phyloP scores from a whole-genome alignment of 73 alveolate species.

The Paramecium tetraurelia region DNA sequence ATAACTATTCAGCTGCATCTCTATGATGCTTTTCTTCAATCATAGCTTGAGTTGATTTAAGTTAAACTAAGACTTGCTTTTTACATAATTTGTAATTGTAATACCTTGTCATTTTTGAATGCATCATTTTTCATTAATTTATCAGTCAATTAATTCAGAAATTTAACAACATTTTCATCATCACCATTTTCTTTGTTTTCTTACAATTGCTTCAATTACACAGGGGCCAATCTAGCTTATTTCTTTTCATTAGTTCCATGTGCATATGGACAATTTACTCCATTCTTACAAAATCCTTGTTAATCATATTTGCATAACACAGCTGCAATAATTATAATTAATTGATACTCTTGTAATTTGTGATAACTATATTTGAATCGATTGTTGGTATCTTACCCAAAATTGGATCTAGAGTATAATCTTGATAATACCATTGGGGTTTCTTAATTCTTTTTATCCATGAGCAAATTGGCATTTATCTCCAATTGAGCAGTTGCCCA shows the following conservation, averaged over 20 bases:
- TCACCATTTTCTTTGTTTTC: constrained; percentile 44
- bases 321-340: neutral
- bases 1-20: constrained; percentile 52
- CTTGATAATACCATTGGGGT: constrained; percentile 27
- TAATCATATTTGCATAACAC: constrained; percentile 52
- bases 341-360: constrained; percentile 17
- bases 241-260: constrained; percentile 56
- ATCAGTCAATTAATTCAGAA: neutral
- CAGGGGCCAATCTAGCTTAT: constrained; percentile 34
- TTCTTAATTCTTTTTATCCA: constrained; percentile 60
- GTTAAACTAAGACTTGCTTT: neutral
- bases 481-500: constrained; percentile 65
- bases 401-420: constrained; percentile 22
- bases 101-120: constrained; percentile 25
- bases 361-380: constrained; percentile 27
- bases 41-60: neutral
- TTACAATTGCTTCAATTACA: neutral
- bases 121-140: constrained; percentile 40
- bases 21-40: constrained; percentile 31
- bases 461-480: constrained; percentile 66
- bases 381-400: constrained; percentile 8
- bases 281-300: constrained; percentile 59
- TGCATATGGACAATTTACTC: constrained; percentile 58
- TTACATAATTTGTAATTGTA: neutral
- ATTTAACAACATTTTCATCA: constrained; percentile 22